Evolutionary conservation across 2,329 filamentous ascomycete genomes (phyloP).

Genomic region (Fusarium proliferatum): DNA sequence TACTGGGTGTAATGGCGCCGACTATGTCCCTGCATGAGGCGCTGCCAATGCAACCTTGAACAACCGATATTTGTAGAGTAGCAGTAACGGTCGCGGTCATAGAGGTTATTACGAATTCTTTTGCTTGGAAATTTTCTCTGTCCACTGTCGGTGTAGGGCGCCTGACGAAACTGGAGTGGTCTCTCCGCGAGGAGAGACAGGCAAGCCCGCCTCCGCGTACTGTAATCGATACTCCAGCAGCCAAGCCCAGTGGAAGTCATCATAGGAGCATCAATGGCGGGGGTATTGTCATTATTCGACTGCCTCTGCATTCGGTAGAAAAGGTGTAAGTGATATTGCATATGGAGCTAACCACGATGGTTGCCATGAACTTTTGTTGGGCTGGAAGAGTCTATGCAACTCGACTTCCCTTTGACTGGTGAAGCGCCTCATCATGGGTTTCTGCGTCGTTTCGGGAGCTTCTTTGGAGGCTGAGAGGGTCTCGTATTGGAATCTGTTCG

Average conservation of each 20-base stretch:
- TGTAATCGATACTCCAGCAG: slow-evolving; percentile 32
- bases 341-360: not conserved
- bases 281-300: slow-evolving; percentile 14
- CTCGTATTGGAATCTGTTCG: not conserved
- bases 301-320: slow-evolving; percentile 10
- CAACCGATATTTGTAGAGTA: not conserved
- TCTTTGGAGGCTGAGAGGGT: not conserved
- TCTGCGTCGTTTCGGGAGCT: slow-evolving; percentile 21
- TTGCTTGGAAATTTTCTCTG: not conserved
- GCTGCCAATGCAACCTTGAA: slow-evolving; percentile 24
- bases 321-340: not conserved
- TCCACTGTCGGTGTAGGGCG: slow-evolving; percentile 5
- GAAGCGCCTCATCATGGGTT: not conserved
- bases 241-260: slow-evolving; percentile 21
- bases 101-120: slow-evolving; percentile 2
- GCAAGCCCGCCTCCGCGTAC: not conserved
- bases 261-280: slow-evolving; percentile 26
- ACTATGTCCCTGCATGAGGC: slow-evolving; percentile 36
- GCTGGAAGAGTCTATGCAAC: slow-evolving; percentile 11
- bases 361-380: slow-evolving; percentile 23
- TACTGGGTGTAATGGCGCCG: slow-evolving; percentile 11
- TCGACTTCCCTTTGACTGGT: not conserved
- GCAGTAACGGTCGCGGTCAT: slow-evolving; percentile 1
- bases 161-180: not conserved
- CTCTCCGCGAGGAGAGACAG: not conserved